Evolutionary conservation across 257 asterid genomes (phyloP).

Genomic region (Penstemon eatonii): DNA sequence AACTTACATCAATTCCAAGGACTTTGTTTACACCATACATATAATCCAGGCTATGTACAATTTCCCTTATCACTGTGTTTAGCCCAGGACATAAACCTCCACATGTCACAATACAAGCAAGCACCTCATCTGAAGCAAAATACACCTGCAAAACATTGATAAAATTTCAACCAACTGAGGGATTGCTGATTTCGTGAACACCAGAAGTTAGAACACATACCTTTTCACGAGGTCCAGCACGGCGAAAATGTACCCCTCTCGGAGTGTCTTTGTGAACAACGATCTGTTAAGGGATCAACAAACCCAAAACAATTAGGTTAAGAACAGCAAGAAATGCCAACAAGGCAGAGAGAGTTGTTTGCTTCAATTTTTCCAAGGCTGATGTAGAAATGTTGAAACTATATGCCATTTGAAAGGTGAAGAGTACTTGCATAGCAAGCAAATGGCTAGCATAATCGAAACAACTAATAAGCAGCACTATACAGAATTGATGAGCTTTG

Average conservation of each 20-base stretch:
- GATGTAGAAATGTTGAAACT: not conserved
- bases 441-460: not conserved
- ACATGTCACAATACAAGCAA: constrained; percentile 95
- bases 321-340: constrained; percentile 11
- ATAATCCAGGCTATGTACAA: constrained; percentile 83
- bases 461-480: constrained; percentile 9
- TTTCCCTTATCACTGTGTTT: constrained; percentile 95
- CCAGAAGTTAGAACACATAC: constrained; percentile 35
- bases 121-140: constrained; percentile 83
- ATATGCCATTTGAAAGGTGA: not conserved
- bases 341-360: not conserved
- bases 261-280: constrained; percentile 94
- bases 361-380: constrained; percentile 1
- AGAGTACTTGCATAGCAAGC: constrained; percentile 1
- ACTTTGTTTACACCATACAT: constrained; percentile 86
- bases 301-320: constrained; percentile 8
- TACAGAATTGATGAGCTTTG: constrained; percentile 3
- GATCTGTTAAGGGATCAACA: constrained; percentile 42
- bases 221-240: constrained; percentile 99
- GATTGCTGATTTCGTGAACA: not conserved
- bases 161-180: constrained; percentile 24
- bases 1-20: constrained; percentile 93
- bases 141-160: constrained; percentile 56
- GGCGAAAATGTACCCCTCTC: constrained; percentile 93
- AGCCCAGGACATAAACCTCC: constrained; percentile 99